Base-by-base conservation (phyloP, 208 protist genomes). In the Lotmaria passim region DNA sequence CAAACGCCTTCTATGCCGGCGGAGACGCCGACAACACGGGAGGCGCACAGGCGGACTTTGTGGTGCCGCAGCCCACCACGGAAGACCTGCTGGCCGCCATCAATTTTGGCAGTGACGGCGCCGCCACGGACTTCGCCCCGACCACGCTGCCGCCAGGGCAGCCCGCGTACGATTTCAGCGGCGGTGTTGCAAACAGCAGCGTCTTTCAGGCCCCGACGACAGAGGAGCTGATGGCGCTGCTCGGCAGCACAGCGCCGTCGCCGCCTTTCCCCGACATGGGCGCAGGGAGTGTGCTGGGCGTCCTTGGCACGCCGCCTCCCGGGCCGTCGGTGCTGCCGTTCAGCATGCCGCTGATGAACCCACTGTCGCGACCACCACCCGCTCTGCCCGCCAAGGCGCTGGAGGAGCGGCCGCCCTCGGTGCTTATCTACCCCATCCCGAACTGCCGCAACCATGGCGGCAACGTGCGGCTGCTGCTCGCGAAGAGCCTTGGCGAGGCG, bases 351-450 rank as follows among this genome's bases (percentile, higher is more conserved):
- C 46, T n/a, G 3, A 30, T 24, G n/a, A 64, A 52, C 48, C 55
- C 61, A 21, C 61, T 75, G 0, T 39, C 53, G 3, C 72, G 48
- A 11, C 89, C 89, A 1, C 92, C 92, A 19, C 92, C 92, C 8
- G 87, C 87, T 30, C 66, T 96, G 14, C 92, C 92, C 19, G 78
- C 79, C 58, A 85, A 88, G 46, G 81, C 72, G 28, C 31, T 96
- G 1, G 86, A 92, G 30, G 87, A 88, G 30, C 73, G 84, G 2
- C 60, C 81, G 23, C 81, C 93, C 26, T 95, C 89, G 17, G 83
- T 97, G 30, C 66, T 96, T 30, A 86, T 91, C 43, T 94, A 94
- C 68, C 93, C 93, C 3, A 34, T 97, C 12, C 93, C 91, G 0
- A 63, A 85, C 50, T 65, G 63, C 33, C 71, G 72, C 11, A 24